Percentiles rank a stretch among this genome's conserved stretches.
Evolutionary conservation across 2,329 filamentous ascomycete genomes (phyloP).

Genomic region (Coniella lustricola): DNA sequence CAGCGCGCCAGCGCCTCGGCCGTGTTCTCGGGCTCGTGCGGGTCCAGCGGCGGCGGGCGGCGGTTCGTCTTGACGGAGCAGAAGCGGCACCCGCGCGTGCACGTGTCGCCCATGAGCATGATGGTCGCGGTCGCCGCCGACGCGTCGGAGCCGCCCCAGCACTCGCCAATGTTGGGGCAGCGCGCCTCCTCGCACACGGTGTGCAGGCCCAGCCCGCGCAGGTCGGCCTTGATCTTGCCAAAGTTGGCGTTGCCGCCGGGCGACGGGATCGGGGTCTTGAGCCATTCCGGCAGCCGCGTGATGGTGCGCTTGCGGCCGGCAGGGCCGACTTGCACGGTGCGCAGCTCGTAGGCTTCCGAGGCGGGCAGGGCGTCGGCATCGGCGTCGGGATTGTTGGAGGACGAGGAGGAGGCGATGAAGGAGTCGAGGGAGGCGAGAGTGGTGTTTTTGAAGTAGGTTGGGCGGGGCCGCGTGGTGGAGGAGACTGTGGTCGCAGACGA

Average conservation of each 20-base stretch:
- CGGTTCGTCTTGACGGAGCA: slow-evolving; percentile 91
- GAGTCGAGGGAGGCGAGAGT: slow-evolving; percentile 51
- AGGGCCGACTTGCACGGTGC: slow-evolving; percentile 58
- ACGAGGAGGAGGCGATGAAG: slow-evolving; percentile 48
- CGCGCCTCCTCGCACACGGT: slow-evolving; percentile 97
- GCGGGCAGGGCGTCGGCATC: slow-evolving; percentile 36
- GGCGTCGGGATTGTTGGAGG: slow-evolving; percentile 43
- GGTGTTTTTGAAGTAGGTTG: slow-evolving; percentile 55
- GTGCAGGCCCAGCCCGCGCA: slow-evolving; percentile 82
- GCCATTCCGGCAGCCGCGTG: slow-evolving; percentile 79
- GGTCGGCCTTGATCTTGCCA: slow-evolving; percentile 90
- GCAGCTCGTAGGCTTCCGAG: slow-evolving; percentile 51
- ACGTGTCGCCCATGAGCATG: slow-evolving; percentile 99
- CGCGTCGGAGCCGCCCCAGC: slow-evolving; percentile 90
- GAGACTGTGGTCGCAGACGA: slow-evolving; percentile 7
- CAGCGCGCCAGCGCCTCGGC: slow-evolving; percentile 87
- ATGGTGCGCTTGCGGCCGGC: slow-evolving; percentile 56
- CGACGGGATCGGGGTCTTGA: slow-evolving; percentile 81
- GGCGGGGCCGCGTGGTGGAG: slow-evolving; percentile 26
- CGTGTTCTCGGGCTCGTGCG: slow-evolving; percentile 93
- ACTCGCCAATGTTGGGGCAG: slow-evolving; percentile 96
- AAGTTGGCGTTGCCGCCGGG: slow-evolving; percentile 70
- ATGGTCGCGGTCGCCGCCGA: slow-evolving; percentile 92
- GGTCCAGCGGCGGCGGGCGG: slow-evolving; percentile 71
- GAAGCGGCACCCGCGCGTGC: slow-evolving; percentile 92